These are phyloP conservation scores for Hemileccinum rubropunctum DNA, from an alignment of 768 basidiomycete species.

Conservation along the genomic window DNA sequence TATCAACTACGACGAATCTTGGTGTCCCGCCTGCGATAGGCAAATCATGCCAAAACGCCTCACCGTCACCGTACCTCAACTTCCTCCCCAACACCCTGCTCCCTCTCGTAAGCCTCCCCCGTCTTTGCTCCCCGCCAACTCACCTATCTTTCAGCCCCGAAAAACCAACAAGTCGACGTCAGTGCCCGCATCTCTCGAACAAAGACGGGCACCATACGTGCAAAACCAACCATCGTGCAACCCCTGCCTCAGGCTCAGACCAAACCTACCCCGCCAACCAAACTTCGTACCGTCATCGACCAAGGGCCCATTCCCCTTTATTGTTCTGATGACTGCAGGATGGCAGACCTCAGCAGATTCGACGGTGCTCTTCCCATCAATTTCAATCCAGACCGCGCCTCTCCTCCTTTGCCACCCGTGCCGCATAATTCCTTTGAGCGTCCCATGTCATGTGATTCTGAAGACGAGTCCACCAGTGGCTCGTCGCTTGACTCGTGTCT, in stretches of 20 bases:
- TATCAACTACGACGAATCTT: constrained; percentile 60
- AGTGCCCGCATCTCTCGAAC: constrained; percentile 29
- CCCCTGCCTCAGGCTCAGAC: constrained; percentile 19
- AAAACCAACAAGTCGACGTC: constrained; percentile 29
- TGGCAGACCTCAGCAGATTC: constrained; percentile 50
- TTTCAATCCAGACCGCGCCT: constrained; percentile 46
- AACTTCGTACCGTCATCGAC: constrained; percentile 71
- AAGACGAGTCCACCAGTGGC: constrained; percentile 41
- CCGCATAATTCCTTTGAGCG: constrained; percentile 38
- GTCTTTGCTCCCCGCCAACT: background rate
- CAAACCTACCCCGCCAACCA: constrained; percentile 35
- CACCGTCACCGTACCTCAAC: constrained; percentile 43
- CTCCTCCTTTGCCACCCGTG: constrained; percentile 39
- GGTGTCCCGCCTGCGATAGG: constrained; percentile 78
- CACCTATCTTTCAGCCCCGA: constrained; percentile 14
- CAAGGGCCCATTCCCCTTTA: constrained; percentile 79
- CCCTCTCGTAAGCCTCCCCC: constrained; percentile 35
- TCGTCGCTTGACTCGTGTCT: constrained; percentile 37
- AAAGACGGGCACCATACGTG: constrained; percentile 37
- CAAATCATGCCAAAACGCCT: constrained; percentile 79
- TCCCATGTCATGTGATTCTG: constrained; percentile 29
- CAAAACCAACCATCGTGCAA: constrained; percentile 49
- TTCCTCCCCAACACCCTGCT: constrained; percentile 14
- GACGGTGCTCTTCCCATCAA: constrained; percentile 42
- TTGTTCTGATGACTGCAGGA: constrained; percentile 76